Conservation (phyloP, 192 early-diverging fungal species). For the Coemansia sp. region DNA sequence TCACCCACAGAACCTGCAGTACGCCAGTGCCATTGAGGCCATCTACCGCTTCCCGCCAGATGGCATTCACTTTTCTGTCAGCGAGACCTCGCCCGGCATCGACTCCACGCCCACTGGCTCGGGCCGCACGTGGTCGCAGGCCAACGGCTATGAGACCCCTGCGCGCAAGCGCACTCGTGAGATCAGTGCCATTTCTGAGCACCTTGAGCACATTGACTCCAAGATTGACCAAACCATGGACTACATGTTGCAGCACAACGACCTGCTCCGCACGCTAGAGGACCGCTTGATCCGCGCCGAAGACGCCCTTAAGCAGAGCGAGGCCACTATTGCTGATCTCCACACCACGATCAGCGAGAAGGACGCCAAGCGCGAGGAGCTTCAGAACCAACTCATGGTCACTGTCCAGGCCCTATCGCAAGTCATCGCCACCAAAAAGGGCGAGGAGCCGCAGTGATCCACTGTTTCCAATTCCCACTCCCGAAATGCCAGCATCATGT, state of each 20-base stretch:
- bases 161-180: constrained; percentile 54
- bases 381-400: constrained; percentile 53
- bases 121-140: constrained; percentile 50
- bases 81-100: constrained; percentile 36
- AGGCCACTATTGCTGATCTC: constrained; percentile 37
- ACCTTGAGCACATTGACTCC: constrained; percentile 47
- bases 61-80: constrained; percentile 29
- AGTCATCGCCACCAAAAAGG: constrained; percentile 50
- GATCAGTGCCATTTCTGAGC: constrained; percentile 32
- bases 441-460: constrained; percentile 25
- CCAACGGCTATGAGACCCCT: constrained; percentile 55
- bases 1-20: constrained; percentile 41
- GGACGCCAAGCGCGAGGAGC: constrained; percentile 53
- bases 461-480: background rate
- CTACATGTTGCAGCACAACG: constrained; percentile 49
- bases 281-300: constrained; percentile 48
- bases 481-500: background rate
- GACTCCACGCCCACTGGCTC: constrained; percentile 18
- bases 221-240: constrained; percentile 50
- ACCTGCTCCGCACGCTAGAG: constrained; percentile 38
- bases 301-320: constrained; percentile 49
- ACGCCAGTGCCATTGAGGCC: constrained; percentile 45
- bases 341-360: constrained; percentile 46
- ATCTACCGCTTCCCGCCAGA: constrained; percentile 56
- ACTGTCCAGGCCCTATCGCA: constrained; percentile 53